Percentiles rank a stretch among this genome's conserved stretches.
phyloP scores from a whole-genome alignment of 345 rosid genomes.

The Citrus maxima region DNA sequence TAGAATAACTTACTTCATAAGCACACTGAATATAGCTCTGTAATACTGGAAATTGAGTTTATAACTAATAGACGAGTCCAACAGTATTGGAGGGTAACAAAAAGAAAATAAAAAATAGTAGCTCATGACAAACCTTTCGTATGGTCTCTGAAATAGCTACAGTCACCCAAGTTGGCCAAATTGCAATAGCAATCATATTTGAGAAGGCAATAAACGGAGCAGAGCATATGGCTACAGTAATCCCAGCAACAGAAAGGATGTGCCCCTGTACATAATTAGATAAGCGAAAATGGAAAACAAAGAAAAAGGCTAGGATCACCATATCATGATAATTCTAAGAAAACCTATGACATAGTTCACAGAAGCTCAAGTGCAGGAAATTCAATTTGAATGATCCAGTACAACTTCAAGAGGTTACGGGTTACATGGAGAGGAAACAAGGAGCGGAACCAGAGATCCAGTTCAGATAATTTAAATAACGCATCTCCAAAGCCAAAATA shows the following conservation, averaged over 20 bases:
- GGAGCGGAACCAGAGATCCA: not conserved
- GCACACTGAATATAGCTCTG: not conserved
- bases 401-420: not conserved
- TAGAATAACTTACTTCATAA: not conserved
- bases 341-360: not conserved
- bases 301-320: not conserved
- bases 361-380: not conserved
- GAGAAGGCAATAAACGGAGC: slow-evolving; percentile 69
- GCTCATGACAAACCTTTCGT: slow-evolving; percentile 57
- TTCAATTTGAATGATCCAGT: not conserved
- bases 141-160: slow-evolving; percentile 83
- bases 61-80: not conserved
- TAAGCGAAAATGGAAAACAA: slow-evolving; percentile 3
- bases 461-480: not conserved
- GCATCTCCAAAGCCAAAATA: not conserved
- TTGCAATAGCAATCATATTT: slow-evolving; percentile 68
- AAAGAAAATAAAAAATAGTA: not conserved
- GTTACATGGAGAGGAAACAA: not conserved
- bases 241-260: slow-evolving; percentile 81
- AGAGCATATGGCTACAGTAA: slow-evolving; percentile 72
- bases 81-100: not conserved
- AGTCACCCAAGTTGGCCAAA: slow-evolving; percentile 87
- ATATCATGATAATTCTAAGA: not conserved
- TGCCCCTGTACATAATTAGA: slow-evolving; percentile 51
- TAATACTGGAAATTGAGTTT: not conserved